Evolutionary conservation across 2,329 filamentous ascomycete genomes (phyloP).

Genomic region (Aspergillus niger): DNA sequence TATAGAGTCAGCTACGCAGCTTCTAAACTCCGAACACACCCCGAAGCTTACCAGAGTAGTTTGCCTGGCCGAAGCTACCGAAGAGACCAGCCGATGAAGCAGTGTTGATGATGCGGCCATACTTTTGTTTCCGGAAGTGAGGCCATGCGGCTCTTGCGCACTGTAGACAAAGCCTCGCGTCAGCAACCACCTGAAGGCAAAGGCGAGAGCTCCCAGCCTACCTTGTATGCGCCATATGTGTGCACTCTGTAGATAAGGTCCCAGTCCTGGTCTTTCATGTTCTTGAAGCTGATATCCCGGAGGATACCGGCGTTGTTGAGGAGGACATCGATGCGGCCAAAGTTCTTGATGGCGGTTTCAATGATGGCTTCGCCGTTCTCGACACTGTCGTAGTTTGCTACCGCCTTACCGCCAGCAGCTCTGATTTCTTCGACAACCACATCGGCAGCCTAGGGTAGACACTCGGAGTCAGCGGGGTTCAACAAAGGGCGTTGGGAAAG

Average conservation of each 20-base stretch:
- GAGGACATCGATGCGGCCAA: slow-evolving; percentile 80
- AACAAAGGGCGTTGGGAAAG: slow-evolving; percentile 1
- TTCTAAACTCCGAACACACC: background rate
- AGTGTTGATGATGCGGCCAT: slow-evolving; percentile 93
- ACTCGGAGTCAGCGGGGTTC: background rate
- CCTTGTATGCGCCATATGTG: slow-evolving; percentile 89
- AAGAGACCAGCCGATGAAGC: slow-evolving; percentile 94
- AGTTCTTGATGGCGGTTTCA: slow-evolving; percentile 57
- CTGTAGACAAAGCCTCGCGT: slow-evolving; percentile 35
- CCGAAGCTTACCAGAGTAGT: slow-evolving; percentile 71
- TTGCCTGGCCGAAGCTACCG: slow-evolving; percentile 92
- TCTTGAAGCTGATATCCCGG: slow-evolving; percentile 95
- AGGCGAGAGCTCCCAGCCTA: slow-evolving; percentile 24
- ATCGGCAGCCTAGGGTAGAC: slow-evolving; percentile 60
- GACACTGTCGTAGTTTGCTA: slow-evolving; percentile 87
- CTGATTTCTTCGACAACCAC: slow-evolving; percentile 58
- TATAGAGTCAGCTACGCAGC: slow-evolving; percentile 30
- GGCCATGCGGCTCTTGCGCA: slow-evolving; percentile 94
- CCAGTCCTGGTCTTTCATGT: slow-evolving; percentile 97
- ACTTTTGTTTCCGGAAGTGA: slow-evolving; percentile 98
- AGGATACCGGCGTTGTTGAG: slow-evolving; percentile 98
- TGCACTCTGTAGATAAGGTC: slow-evolving; percentile 92
- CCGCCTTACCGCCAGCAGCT: slow-evolving; percentile 86
- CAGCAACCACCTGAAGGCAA: slow-evolving; percentile 14
- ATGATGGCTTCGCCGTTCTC: slow-evolving; percentile 94